Conservation (phyloP, 805 yeast genomes). For the Sungouiella blattae region DNA sequence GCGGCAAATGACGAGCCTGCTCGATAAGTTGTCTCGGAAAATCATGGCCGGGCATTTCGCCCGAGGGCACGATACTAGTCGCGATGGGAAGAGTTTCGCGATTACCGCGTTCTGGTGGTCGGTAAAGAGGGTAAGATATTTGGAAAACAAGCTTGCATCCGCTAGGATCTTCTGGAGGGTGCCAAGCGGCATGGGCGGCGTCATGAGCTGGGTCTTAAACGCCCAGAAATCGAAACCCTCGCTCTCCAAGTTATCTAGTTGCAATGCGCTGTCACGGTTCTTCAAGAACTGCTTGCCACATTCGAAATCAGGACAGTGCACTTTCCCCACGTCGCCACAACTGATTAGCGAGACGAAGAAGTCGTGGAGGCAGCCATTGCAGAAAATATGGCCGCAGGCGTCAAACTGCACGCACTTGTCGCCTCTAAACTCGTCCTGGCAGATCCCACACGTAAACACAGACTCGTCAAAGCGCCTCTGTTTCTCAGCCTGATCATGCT, state of each 20-base stretch:
- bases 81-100: conserved; percentile 42
- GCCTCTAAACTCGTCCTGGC: conserved; percentile 51
- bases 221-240: conserved; percentile 21
- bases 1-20: conserved; percentile 46
- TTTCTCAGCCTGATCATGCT: conserved; percentile 18
- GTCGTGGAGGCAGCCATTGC: conserved; percentile 11
- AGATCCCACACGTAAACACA: conserved; percentile 54
- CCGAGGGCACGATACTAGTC: conserved; percentile 52
- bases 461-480: conserved; percentile 25
- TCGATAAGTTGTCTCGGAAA: conserved; percentile 44
- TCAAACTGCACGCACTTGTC: conserved; percentile 29
- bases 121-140: conserved; percentile 34
- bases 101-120: conserved; percentile 41
- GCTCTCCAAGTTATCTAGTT: conserved; percentile 11
- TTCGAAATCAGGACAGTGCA: conserved; percentile 58
- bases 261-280: conserved; percentile 15
- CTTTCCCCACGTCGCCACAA: conserved; percentile 46
- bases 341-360: conserved; percentile 30
- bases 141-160: conserved; percentile 4
- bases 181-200: conserved; percentile 34
- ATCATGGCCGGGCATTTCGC: conserved; percentile 42
- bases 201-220: conserved; percentile 37
- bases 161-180: conserved; percentile 30
- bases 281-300: conserved; percentile 32
- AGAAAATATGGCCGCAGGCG: conserved; percentile 17